Base-by-base conservation (phyloP, 345 rosid genomes). In the Clarkia xantiana region DNA sequence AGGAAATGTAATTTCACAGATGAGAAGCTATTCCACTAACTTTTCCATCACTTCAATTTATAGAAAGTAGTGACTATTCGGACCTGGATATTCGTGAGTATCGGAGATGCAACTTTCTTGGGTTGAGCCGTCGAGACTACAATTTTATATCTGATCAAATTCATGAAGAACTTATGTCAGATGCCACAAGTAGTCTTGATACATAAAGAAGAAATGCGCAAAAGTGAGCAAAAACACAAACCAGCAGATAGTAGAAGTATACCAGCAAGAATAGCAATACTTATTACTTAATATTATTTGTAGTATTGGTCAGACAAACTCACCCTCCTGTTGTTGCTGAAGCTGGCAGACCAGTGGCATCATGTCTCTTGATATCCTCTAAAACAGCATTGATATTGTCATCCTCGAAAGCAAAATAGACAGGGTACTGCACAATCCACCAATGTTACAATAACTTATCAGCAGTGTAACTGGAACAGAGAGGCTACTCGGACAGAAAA, bases 321-420 rank as follows among this genome's bases (percentile, higher is more conserved):
- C 59, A 91, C 98, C 98, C 94, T 67, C 96, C 96, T 4, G 94
- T 78, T 14, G 94, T 91, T 14, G 98, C 94, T 58, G 96, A 79
- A 62, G 96, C 96, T 50, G 84, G 86, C 65, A 79, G 98, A 66
- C 98, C 94, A 60, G 73, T 72, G 18, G 67, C 81, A 65, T 91
- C 98, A 78, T 67, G 78, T 64, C 71, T 84, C 81, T 81, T 80
- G 47, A 91, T 74, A 64, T 81, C 93, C 59, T 86, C 81, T 76
- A 86, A 69, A 47, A 86, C 81, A 52, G 74, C 63, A 57, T 76
- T 72, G 60, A 89, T 74, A 56, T 84, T 83, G 56, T 86, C 87
- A 67, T 86, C 67, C 80, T 86, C 98, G 65, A 84, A 91, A 6
- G 94, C 87, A 54, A 91, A 91, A 75, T 91, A 91, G 42, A 84